Evolutionary conservation across 805 yeast species (phyloP).

Genomic region (Candida montana): DNA sequence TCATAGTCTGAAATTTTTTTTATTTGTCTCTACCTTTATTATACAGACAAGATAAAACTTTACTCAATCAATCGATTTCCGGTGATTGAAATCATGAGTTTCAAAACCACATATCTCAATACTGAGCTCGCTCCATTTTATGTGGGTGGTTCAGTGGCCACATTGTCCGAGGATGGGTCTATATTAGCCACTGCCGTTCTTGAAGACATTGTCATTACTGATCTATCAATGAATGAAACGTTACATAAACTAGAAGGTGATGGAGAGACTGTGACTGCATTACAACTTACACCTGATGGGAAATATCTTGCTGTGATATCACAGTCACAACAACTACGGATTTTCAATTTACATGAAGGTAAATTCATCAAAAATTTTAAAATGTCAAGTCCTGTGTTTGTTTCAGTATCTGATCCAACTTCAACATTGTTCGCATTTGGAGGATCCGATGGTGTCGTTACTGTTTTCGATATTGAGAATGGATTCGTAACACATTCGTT

Average conservation of each 20-base stretch:
- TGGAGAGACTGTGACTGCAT: conserved; percentile 75
- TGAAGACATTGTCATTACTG: conserved; percentile 70
- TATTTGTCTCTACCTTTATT: no score
- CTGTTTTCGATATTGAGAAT: conserved; percentile 88
- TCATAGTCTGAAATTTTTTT: background rate
- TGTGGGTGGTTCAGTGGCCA: conserved; percentile 76
- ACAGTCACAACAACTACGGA: conserved; percentile 74
- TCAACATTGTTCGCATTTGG: conserved; percentile 89
- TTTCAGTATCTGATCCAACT: conserved; percentile 70
- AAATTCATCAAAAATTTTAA: conserved; percentile 47
- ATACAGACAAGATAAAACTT: no score
- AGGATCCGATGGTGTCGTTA: conserved; percentile 87
- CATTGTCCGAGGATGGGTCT: conserved; percentile 55
- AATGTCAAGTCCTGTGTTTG: conserved; percentile 76
- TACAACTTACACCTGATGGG: conserved; percentile 76
- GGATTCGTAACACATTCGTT: conserved; percentile 85
- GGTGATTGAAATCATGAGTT: conserved; percentile 11
- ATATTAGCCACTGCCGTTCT: conserved; percentile 74
- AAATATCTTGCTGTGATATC: conserved; percentile 64
- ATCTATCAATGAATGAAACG: conserved; percentile 51
- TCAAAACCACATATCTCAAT: conserved; percentile 29
- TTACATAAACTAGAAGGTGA: conserved; percentile 70
- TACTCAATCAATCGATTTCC: no score
- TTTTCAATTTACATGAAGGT: conserved; percentile 39
- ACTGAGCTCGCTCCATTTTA: conserved; percentile 72